These are phyloP conservation scores for Pseudopithomyces chartarum DNA, from an alignment of 2,329 filamentous ascomycete genomes.

Conservation along the genomic window DNA sequence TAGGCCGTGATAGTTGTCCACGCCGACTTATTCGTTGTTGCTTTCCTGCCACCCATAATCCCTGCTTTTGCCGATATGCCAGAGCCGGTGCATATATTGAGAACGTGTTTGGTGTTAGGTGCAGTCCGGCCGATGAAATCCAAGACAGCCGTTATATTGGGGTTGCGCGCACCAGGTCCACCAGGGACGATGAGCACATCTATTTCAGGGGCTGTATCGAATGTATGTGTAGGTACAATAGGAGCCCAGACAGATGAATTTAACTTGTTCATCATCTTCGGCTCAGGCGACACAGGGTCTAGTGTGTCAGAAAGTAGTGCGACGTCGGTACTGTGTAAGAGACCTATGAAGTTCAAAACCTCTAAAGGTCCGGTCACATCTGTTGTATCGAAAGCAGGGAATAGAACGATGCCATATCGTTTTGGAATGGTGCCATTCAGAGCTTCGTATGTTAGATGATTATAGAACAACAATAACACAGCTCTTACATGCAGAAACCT, in stretches of 20 bases:
- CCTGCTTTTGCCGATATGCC: conserved; percentile 63
- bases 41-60: conserved; percentile 60
- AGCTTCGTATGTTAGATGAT: neutral
- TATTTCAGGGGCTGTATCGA: conserved; percentile 55
- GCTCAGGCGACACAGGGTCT: conserved; percentile 34
- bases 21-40: conserved; percentile 49
- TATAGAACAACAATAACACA: no score
- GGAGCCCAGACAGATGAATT: conserved; percentile 40
- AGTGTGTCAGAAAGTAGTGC: conserved; percentile 29
- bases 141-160: conserved; percentile 35
- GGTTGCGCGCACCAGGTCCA: conserved; percentile 54
- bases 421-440: conserved; percentile 18
- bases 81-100: conserved; percentile 70
- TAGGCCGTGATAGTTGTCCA: conserved; percentile 48
- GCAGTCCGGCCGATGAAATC: conserved; percentile 55
- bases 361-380: conserved; percentile 49
- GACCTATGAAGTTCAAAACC: conserved; percentile 42
- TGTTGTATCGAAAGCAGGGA: conserved; percentile 34
- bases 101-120: conserved; percentile 58
- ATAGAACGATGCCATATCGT: conserved; percentile 33
- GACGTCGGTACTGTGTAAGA: conserved; percentile 26
- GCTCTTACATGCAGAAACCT: neutral
- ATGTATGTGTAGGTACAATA: conserved; percentile 58
- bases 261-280: conserved; percentile 27
- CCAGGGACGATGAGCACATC: conserved; percentile 71